Evolutionary conservation across 805 yeast species (phyloP), one percentile per base, ranked within the genome.

Genomic region (Hanseniaspora guilliermondii): DNA sequence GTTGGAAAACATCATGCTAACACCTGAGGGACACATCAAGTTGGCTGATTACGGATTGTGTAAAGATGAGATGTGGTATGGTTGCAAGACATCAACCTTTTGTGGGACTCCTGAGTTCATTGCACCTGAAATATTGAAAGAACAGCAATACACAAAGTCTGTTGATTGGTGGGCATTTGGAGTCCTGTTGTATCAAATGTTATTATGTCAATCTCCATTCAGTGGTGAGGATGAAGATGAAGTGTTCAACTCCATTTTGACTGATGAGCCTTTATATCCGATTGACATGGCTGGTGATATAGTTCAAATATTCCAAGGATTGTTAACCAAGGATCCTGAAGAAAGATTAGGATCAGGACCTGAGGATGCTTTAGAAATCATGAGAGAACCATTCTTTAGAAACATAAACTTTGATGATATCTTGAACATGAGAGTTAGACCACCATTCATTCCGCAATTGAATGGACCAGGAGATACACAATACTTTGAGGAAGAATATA

Each of bases 151-250:
- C 64, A 93, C 88, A 53, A 80, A 95, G 64, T 85, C 93, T 39
- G 98, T 93, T 53, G 99, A 93, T 70, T 93, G 98, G 98, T 93
- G 98, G 98, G 97, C 98, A 1, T 87, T 89, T 74, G 99, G 99
- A 56, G 97, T 93, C 30, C 75, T 93, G 59, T 73, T 93, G 60
- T 93, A 91, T 69, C 98, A 93, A 70, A 93, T 93, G 99, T 74
- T 93, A 56, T 75, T 93, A 56, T 93, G 96, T 52, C 95, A 91
- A 69, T 86, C 96, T 7, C 99, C 99, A 37, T 93, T 93, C 71
- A 83, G 91, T 60, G 98, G 99, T 60, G 96, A 89, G 60, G 95
- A 87, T 65, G 95, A 87, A 64, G 97, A 93, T 65, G 98, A 93
- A 70, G 88, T 93, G 36, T 93, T 91, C 70, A 93, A 89, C 68